phyloP scores from a whole-genome alignment of 2,329 filamentous ascomycete genomes.

The Biscogniauxia sp. region DNA sequence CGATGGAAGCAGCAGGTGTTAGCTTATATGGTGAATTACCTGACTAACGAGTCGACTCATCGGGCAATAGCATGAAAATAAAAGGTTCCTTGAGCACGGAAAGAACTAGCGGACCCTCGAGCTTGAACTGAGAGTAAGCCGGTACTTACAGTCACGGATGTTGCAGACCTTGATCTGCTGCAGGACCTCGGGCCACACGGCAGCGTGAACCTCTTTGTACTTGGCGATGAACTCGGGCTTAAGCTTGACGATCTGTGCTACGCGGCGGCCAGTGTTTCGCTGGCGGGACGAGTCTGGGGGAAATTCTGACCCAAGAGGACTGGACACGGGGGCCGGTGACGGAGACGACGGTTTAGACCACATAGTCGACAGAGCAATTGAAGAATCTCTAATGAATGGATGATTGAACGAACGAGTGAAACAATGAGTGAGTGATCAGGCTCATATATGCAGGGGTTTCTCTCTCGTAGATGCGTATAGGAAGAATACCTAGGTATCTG shows the following conservation, averaged over 20 bases:
- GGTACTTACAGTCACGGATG: conserved; percentile 64
- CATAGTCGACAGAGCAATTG: background rate
- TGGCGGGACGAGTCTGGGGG: conserved; percentile 24
- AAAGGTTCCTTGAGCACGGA: background rate
- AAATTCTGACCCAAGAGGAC: conserved; percentile 8
- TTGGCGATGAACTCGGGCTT: conserved; percentile 63
- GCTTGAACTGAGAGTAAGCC: too few species aligned
- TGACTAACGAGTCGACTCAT: background rate
- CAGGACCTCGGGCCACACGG: conserved; percentile 75
- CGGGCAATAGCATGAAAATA: background rate
- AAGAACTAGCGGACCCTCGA: background rate
- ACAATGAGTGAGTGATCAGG: too few species aligned
- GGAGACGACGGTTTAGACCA: conserved; percentile 4
- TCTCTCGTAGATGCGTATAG: background rate
- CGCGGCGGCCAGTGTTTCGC: conserved; percentile 49
- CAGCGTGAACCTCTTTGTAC: conserved; percentile 72
- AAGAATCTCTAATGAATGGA: too few species aligned
- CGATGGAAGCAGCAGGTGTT: background rate
- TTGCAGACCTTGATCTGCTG: conserved; percentile 74
- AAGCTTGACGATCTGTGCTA: conserved; percentile 72
- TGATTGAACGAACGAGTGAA: too few species aligned
- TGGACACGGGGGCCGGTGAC: background rate
- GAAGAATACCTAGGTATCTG: background rate
- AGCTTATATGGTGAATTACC: background rate
- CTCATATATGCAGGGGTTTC: background rate